Evolutionary conservation across 2,329 filamentous ascomycete species (phyloP).

Genomic region (Colletotrichum australisinense): DNA sequence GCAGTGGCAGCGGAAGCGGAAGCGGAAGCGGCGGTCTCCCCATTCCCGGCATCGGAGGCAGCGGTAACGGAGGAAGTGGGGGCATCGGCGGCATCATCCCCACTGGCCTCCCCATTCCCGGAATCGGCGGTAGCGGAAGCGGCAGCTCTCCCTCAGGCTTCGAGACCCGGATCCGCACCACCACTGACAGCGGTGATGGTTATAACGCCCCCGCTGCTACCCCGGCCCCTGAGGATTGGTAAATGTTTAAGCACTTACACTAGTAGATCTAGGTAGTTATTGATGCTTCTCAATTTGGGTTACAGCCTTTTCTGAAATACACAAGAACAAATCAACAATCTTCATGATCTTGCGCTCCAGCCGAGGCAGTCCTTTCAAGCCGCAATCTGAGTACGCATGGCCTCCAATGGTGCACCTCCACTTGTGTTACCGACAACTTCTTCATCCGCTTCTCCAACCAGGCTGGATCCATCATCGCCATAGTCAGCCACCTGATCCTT

Average conservation of each 20-base stretch:
- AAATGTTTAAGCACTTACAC: neutral
- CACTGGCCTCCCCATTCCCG: neutral
- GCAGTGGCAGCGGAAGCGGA: neutral
- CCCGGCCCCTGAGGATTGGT: neutral
- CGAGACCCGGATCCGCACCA: constrained; percentile 6
- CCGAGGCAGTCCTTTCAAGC: neutral
- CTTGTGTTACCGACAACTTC: rapidly evolving
- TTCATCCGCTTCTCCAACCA: neutral
- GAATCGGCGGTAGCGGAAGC: neutral
- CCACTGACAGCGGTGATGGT: neutral
- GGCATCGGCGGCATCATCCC: too few relatives aligned
- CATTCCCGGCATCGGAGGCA: neutral
- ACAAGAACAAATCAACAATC: too few relatives aligned
- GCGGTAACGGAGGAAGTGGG: neutral
- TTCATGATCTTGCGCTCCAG: too few relatives aligned
- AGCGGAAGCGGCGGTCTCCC: neutral
- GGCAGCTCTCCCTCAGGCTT: constrained; percentile 5
- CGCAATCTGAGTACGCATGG: neutral
- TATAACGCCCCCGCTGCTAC: neutral
- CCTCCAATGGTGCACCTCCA: neutral
- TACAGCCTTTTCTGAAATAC: too few relatives aligned
- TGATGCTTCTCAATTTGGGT: too few relatives aligned
- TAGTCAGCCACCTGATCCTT: neutral
- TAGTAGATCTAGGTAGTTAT: too few relatives aligned
- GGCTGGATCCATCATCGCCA: neutral